phyloP scores from a whole-genome alignment of 768 basidiomycete species.

The Calocybe cyanea region DNA sequence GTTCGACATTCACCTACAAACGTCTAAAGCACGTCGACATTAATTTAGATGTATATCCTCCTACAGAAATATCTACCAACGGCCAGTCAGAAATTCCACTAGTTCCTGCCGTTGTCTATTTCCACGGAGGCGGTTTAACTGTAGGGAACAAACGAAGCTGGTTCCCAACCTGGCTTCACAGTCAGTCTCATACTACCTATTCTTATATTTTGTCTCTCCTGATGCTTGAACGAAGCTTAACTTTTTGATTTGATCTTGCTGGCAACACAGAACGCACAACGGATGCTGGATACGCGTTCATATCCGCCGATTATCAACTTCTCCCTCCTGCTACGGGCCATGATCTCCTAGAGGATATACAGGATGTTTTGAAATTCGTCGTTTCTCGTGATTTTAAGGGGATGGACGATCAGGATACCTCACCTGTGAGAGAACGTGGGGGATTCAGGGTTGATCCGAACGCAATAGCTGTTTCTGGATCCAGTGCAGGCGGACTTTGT shows the following conservation, averaged over 20 bases:
- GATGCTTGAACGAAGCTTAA: constrained; percentile 15
- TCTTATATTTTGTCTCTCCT: constrained; percentile 6
- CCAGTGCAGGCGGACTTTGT: constrained; percentile 61
- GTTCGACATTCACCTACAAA: constrained; percentile 21
- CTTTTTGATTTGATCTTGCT: too few species aligned
- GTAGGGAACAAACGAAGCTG: constrained; percentile 57
- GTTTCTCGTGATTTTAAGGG: constrained; percentile 12
- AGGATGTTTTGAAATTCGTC: constrained; percentile 52
- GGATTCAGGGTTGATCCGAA: constrained; percentile 37
- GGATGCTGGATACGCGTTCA: constrained; percentile 48
- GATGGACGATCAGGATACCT: not conserved
- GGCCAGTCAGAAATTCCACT: not conserved
- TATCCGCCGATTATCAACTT: constrained; percentile 63
- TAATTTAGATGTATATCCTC: constrained; percentile 21
- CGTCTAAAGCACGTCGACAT: constrained; percentile 12
- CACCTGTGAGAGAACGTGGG: not conserved
- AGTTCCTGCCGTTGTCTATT: constrained; percentile 38
- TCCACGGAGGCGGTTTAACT: constrained; percentile 55
- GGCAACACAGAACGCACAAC: constrained; percentile 40
- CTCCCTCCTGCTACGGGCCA: constrained; percentile 52
- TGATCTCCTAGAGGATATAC: constrained; percentile 54
- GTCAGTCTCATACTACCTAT: constrained; percentile 29
- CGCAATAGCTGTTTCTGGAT: constrained; percentile 49
- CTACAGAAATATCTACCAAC: constrained; percentile 1
- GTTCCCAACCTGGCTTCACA: constrained; percentile 63